Base-by-base conservation (phyloP, 2,329 filamentous ascomycete genomes). In the Monosporascus cannonballus region DNA sequence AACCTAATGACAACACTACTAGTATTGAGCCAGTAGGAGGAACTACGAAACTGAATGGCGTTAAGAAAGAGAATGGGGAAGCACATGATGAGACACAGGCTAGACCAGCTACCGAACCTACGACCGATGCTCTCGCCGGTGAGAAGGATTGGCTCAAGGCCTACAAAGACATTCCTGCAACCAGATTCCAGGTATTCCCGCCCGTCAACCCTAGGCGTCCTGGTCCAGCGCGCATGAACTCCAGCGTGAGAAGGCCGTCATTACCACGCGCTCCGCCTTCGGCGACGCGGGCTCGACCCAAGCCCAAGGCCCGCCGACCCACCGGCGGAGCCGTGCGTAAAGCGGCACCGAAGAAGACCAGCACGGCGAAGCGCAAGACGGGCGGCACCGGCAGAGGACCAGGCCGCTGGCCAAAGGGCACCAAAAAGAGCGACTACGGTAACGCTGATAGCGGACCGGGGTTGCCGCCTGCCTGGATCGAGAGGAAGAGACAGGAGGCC, bases 111-210 rank as follows among this genome's bases (percentile, higher is more conserved):
- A 42, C 53, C n/a, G 54, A 55, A 20, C 48, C 54, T 34, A 51
- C 27, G 30, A 63, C 69, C 36, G 62, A 57, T 11, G 56, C 60
- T 2, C 57, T 53, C 2, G 65, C 69, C 25, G 64, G 62, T 4
- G 64, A 68, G 7, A 64, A 68, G 7, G 63, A 70, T 41, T 84
- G 80, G 80, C 64, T 67, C 11, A 60, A 66, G 3, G 65, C 73
- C 2, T 84, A 84, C 62, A 71, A 71, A 15, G 69, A 73, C 47
- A 87, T 94, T 25, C 87, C 88, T 3, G 75, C 84, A 0, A 83
- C 76, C 2, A 81, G 89, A 36, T 95, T 90, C 67, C 86, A 91
- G 61, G 83, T 94, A 41, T 93, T 89, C 62, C 90, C 90, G 8
- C 81, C 86, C 0, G 71, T 87, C 8, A 73, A 72, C 11, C 70